Base-by-base conservation (phyloP, 2,329 filamentous ascomycete species). In the Epichloe elymi region DNA sequence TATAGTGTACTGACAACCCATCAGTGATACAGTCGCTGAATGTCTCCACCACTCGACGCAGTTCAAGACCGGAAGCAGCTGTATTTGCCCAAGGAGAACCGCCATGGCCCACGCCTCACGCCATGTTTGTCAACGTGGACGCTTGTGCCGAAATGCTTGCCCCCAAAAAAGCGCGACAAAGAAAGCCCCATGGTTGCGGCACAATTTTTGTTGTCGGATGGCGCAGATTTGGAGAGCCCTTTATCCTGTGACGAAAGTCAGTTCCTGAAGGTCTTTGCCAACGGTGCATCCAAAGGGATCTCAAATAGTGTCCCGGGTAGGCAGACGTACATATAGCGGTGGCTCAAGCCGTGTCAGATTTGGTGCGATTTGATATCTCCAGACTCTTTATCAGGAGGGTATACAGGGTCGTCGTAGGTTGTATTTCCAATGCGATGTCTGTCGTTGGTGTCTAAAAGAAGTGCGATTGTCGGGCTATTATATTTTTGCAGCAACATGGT, bases 61-160 rank as follows among this genome's bases (percentile, higher is more conserved):
- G 33, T 11, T 42, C 17, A 49, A 20, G 48, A 44, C 39, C 51
- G 51, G 67, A 78, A 78, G 64, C 74, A 78, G 66, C 68, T 74
- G 60, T 74, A 75, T 43, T 65, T 68, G 54, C 73, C 71, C 41
- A 75, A 63, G 47, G 70, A 71, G 59, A 77, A 72, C 42, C 74
- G 66, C 72, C 73, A 77, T 3, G 73, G 72, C 2, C 74, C 74
- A 11, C 71, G 69, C 47, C 67, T 71, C 7, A 76, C 62, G 44
- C 74, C 74, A 55, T 73, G 63, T 11, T 66, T 67, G 59, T 71
- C 67, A 19, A 70, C 71, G 36, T 67, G 65, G 49, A 78, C 63
- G 59, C 65, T 74, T 36, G 74, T 76, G 55, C 74, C 74, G 55
- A 76, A 70, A 57, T 73, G 73, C 36, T 69, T 68, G 49, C 69